Conservation (phyloP, 768 basidiomycete species). For the Tulasnella sp. region DNA sequence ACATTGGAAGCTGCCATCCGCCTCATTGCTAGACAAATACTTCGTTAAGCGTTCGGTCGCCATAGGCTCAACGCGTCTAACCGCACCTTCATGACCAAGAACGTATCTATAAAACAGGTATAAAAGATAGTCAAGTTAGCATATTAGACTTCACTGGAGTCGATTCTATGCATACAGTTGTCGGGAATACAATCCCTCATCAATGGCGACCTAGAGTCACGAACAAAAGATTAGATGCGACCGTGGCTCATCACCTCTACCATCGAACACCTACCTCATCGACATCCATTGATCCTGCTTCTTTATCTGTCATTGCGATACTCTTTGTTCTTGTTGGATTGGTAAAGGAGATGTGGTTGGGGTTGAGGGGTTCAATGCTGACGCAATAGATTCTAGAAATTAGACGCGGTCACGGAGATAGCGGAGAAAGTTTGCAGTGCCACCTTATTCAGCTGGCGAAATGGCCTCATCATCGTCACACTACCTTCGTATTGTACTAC, state of each 20-base stretch:
- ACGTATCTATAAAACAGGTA: constrained; percentile 53
- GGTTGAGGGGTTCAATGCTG: too few species aligned
- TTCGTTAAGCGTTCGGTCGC: constrained; percentile 19
- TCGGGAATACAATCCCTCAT: constrained; percentile 87
- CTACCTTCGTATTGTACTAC: too few species aligned
- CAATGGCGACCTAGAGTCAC: constrained; percentile 34
- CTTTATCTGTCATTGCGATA: too few species aligned
- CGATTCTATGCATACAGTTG: constrained; percentile 53
- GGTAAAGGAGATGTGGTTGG: background rate
- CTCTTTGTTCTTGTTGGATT: background rate
- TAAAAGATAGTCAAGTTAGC: constrained; percentile 18
- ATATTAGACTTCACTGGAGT: background rate
- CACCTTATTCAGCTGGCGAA: too few species aligned
- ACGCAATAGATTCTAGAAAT: too few species aligned
- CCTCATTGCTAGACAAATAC: constrained; percentile 76
- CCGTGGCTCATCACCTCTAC: too few species aligned
- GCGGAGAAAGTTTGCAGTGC: too few species aligned
- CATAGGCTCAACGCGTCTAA: background rate
- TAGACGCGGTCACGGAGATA: too few species aligned
- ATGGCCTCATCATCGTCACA: too few species aligned
- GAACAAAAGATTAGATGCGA: background rate
- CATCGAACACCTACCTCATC: constrained; percentile 19
- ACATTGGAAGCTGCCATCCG: constrained; percentile 95
- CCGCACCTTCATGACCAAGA: constrained; percentile 84
- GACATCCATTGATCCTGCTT: constrained; percentile 21